Conservation (phyloP, 345 rosid species). For the Toxicodendron radicans region DNA sequence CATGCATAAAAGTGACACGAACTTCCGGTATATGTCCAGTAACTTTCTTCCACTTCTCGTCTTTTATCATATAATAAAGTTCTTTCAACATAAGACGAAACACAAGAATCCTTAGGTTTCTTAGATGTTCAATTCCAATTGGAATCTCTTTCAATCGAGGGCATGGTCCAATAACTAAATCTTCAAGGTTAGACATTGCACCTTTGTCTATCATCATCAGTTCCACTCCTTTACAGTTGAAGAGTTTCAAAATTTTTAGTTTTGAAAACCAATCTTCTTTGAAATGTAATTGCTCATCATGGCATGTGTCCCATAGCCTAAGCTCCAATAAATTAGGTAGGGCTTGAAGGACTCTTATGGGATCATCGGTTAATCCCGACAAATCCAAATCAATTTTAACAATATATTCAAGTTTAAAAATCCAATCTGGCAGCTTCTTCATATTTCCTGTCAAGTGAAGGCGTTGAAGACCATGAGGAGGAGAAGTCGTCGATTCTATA, state of each 20-base stretch:
- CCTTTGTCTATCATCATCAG: neutral
- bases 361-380: too few species aligned
- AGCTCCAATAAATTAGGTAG: too few species aligned
- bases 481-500: neutral
- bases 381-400: neutral
- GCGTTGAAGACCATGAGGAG: neutral
- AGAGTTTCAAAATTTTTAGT: neutral
- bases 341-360: too few species aligned
- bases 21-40: too few species aligned
- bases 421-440: slow-evolving; percentile 7
- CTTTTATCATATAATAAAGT: neutral
- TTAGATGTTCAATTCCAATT: neutral
- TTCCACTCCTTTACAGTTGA: neutral
- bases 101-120: neutral
- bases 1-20: too few species aligned
- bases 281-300: too few species aligned
- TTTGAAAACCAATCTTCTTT: too few species aligned
- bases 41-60: neutral
- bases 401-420: neutral
- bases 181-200: neutral
- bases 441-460: neutral
- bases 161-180: neutral
- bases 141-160: slow-evolving; percentile 2
- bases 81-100: neutral
- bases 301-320: too few species aligned